A percentile compares a stretch with the other conserved stretches of the same genome.
These are phyloP conservation scores for Parasitella parasitica DNA, from an alignment of 371 early-diverging fungal species.

Conservation along the genomic window DNA sequence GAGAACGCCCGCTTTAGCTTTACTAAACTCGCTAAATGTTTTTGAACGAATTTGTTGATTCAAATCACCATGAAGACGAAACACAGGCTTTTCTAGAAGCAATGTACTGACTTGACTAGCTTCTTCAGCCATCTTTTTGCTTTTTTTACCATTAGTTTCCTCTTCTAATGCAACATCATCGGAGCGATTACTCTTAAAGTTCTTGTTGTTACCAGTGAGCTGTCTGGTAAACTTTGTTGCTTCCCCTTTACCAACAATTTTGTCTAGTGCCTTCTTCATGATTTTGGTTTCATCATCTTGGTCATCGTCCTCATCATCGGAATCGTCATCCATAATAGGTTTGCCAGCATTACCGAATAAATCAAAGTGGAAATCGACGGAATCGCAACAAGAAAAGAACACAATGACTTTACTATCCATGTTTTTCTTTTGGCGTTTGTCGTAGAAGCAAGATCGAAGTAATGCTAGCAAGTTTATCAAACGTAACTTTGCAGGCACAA, in stretches of 20 bases:
- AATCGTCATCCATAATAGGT: conserved; percentile 37
- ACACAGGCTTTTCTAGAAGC: conserved; percentile 63
- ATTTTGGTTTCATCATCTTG: conserved; percentile 33
- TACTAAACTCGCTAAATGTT: conserved; percentile 73
- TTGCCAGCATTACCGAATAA: conserved; percentile 65
- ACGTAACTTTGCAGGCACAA: conserved; percentile 89
- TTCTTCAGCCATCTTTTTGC: conserved; percentile 15
- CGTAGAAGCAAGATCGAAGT: conserved; percentile 55
- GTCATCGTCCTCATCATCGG: conserved; percentile 44
- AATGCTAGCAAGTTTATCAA: conserved; percentile 81
- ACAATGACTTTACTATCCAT: conserved; percentile 73
- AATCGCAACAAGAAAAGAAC: conserved; percentile 89
- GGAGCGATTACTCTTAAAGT: conserved; percentile 23
- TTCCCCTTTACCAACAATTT: conserved; percentile 15
- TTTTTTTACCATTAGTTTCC: conserved; percentile 25
- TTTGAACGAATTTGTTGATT: conserved; percentile 75
- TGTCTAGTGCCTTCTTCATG: conserved; percentile 27
- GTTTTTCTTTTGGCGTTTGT: conserved; percentile 44
- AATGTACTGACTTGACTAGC: conserved; percentile 47
- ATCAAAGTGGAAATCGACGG: conserved; percentile 90
- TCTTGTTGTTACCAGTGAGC: conserved; percentile 6
- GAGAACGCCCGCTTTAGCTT: conserved; percentile 66
- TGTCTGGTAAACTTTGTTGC: conserved; percentile 9
- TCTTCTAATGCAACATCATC: conserved; percentile 23
- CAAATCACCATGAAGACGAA: conserved; percentile 89